Evolutionary conservation across 2,329 filamentous ascomycete genomes (phyloP).

Genomic region (Alternaria dauci): DNA sequence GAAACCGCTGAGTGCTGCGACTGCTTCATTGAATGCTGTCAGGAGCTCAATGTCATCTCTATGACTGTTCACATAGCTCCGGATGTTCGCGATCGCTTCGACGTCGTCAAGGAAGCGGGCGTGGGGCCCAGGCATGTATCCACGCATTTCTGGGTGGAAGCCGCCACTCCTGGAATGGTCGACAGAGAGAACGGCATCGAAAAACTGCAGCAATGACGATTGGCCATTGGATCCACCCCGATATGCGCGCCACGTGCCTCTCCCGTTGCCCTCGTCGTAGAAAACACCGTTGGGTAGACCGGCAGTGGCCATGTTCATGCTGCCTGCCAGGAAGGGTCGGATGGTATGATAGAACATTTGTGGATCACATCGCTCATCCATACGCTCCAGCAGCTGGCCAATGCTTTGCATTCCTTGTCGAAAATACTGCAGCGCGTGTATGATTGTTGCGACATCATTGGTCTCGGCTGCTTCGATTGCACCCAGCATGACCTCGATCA

Average conservation of each 20-base stretch:
- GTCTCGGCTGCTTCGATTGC: slow-evolving; percentile 57
- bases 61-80: slow-evolving; percentile 52
- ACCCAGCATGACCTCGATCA: slow-evolving; percentile 57
- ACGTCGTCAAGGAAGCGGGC: slow-evolving; percentile 60
- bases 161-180: slow-evolving; percentile 55
- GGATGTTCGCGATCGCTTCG: slow-evolving; percentile 56
- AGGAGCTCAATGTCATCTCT: slow-evolving; percentile 47
- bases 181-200: slow-evolving; percentile 62
- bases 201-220: slow-evolving; percentile 63
- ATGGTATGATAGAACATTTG: slow-evolving; percentile 62
- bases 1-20: slow-evolving; percentile 57
- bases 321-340: slow-evolving; percentile 62
- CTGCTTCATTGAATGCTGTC: slow-evolving; percentile 57
- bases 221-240: slow-evolving; percentile 65
- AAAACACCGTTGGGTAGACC: slow-evolving; percentile 62
- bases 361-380: slow-evolving; percentile 61
- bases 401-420: slow-evolving; percentile 54
- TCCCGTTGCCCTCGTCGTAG: slow-evolving; percentile 60
- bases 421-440: slow-evolving; percentile 53
- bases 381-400: slow-evolving; percentile 55
- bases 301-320: slow-evolving; percentile 62
- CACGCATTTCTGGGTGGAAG: slow-evolving; percentile 58
- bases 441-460: slow-evolving; percentile 50
- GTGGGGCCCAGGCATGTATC: slow-evolving; percentile 64
- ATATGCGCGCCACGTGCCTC: slow-evolving; percentile 60